Percentiles rank a stretch among this genome's conserved stretches.
Evolutionary conservation across 768 basidiomycete genomes (phyloP).

Genomic region (Cubamyces sp.): DNA sequence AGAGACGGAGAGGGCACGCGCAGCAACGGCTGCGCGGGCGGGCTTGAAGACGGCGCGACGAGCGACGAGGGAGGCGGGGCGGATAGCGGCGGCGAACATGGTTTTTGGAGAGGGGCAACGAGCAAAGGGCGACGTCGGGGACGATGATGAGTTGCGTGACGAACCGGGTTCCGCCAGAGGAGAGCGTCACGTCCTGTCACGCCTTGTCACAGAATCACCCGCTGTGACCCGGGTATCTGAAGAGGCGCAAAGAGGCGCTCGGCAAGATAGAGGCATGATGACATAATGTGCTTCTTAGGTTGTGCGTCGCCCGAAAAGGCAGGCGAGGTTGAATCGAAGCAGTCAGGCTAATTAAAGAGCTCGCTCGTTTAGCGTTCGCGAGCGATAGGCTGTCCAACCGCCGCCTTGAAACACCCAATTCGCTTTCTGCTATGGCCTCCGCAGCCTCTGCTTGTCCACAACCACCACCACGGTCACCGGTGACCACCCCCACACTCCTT

Average conservation of each 20-base stretch:
- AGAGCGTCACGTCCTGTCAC: constrained; percentile 5
- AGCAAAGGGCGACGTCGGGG: constrained; percentile 22
- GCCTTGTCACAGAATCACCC: constrained; percentile 8
- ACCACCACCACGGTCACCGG: constrained; percentile 20
- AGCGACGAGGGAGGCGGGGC: constrained; percentile 30
- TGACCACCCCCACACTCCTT: constrained; percentile 20
- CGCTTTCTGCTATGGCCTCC: not conserved
- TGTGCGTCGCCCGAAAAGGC: constrained; percentile 10
- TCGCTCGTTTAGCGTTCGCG: constrained; percentile 9
- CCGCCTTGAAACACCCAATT: constrained; percentile 7
- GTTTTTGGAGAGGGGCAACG: constrained; percentile 28
- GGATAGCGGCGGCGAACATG: constrained; percentile 38
- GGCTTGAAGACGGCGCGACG: constrained; percentile 31
- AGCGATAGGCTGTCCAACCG: not conserved
- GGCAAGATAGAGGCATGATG: constrained; percentile 1
- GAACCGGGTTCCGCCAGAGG: constrained; percentile 21
- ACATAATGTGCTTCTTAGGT: constrained; percentile 12
- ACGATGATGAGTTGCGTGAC: constrained; percentile 25
- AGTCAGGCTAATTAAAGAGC: constrained; percentile 4
- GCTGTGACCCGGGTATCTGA: constrained; percentile 12
- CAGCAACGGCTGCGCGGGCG: constrained; percentile 24
- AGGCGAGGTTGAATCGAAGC: constrained; percentile 24
- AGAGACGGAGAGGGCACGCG: constrained; percentile 64
- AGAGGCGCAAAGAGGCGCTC: constrained; percentile 6
- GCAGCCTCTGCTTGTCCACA: constrained; percentile 8